Percentiles rank a stretch among this genome's conserved stretches.
Conservation (phyloP, 371 early-diverging fungal genomes). For the Actinomortierella wolfii region DNA sequence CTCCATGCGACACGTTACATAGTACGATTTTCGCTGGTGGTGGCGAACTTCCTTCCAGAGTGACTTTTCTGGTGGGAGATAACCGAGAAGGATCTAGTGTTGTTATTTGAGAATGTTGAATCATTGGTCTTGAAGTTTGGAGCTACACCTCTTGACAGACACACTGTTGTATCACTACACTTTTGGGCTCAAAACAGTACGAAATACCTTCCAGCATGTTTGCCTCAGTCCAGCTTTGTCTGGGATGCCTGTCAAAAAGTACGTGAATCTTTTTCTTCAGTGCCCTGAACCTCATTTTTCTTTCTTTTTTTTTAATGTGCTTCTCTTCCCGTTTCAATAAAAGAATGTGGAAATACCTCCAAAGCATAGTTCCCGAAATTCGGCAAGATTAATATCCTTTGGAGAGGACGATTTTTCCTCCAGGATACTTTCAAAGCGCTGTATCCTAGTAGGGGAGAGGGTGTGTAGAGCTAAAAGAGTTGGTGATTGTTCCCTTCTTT, state of each 20-base stretch:
- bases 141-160: background rate
- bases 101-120: background rate
- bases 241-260: conserved; percentile 62
- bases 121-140: background rate
- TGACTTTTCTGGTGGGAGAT: conserved; percentile 77
- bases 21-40: conserved; percentile 64
- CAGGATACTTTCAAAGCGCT: too few species aligned
- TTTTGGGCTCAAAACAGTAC: background rate
- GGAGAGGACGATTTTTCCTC: too few species aligned
- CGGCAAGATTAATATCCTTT: conserved; percentile 7
- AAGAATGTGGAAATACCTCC: conserved; percentile 17
- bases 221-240: conserved; percentile 72
- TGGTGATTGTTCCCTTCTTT: too few species aligned
- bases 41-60: conserved; percentile 61
- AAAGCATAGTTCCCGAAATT: conserved; percentile 36
- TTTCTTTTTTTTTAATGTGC: background rate
- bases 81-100: conserved; percentile 62
- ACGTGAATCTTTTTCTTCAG: background rate
- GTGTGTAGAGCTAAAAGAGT: too few species aligned
- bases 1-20: conserved; percentile 46
- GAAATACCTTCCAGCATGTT: conserved; percentile 68
- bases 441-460: too few species aligned
- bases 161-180: background rate
- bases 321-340: background rate
- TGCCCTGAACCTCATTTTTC: background rate